Percentiles rank a stretch among this genome's conserved stretches.
Conservation (phyloP, 768 basidiomycete species). For the Amanita brunnescens region DNA sequence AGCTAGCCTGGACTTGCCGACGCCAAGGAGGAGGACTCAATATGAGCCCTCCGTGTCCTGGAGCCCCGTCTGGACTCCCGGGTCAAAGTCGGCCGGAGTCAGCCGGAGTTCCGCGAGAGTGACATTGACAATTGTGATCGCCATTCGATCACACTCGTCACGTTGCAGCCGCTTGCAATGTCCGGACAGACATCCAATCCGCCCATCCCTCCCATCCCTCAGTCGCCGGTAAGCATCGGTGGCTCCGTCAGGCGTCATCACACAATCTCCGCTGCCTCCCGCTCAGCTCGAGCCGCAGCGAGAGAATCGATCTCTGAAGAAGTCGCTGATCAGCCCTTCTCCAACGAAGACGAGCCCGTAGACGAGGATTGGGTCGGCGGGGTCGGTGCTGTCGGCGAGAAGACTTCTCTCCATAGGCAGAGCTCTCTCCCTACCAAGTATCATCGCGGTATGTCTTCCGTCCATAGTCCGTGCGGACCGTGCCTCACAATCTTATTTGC, state of each 20-base stretch:
- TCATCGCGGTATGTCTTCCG: conserved; percentile 49
- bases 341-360: conserved; percentile 72
- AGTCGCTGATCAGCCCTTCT: conserved; percentile 41
- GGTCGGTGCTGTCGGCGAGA: conserved; percentile 78
- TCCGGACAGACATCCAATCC: conserved; percentile 19
- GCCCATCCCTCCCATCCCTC: conserved; percentile 28
- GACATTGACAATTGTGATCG: background rate
- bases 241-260: conserved; percentile 71
- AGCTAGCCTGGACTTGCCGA: too few species aligned
- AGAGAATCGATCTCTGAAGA: conserved; percentile 65
- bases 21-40: too few species aligned
- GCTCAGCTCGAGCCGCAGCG: conserved; percentile 50
- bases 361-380: conserved; percentile 77
- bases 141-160: background rate
- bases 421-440: conserved; percentile 75
- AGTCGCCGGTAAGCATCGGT: conserved; percentile 28
- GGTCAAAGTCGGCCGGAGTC: too few species aligned
- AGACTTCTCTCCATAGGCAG: conserved; percentile 71
- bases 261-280: conserved; percentile 71
- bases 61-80: too few species aligned
- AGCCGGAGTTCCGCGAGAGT: background rate
- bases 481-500: conserved; percentile 7
- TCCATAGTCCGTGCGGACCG: conserved; percentile 3
- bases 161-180: conserved; percentile 16
- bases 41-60: too few species aligned